Base-by-base conservation (phyloP, 2,329 filamentous ascomycete genomes). In the Colletotrichum zoysiae region DNA sequence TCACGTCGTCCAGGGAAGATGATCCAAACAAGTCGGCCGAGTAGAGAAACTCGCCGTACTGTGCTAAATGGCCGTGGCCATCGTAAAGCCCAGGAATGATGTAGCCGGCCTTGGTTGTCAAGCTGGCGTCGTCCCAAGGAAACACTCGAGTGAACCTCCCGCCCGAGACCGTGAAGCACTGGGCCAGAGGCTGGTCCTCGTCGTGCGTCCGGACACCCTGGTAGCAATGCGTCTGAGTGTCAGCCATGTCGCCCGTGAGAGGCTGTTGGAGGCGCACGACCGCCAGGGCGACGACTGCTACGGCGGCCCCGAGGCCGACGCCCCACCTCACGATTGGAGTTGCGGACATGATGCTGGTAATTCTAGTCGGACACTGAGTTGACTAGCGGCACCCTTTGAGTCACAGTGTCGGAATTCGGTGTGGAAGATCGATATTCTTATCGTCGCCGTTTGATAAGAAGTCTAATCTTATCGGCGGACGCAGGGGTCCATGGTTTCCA, bases 11-110 rank as follows among this genome's bases (percentile, higher is more conserved):
- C 73, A 90, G 82, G 6, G 86, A 87, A n/a, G 80, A 72, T 0
- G 87, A 82, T 0, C 88, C 90, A 75, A 92, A 91, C 3, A 93
- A 80, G 75, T 90, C 86, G 0, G 91, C 90, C 5, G 89, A 91
- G 75, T 91, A 87, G 48, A 93, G 81, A 76, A 91, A 90, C 79
- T 93, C 90, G 62, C 89, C 91, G 77, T 91, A 92, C 75, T 88
- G 86, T 23, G 91, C 78, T 59, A 93, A 81, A 77, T 93, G 91
- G 0, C 90, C 91, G 78, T 93, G 91, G 0, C 90, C 91, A 74
- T 93, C 91, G 88, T 91, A 93, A 1, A 93, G 82, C 0, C 91
- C 91, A 0, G 91, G 91, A 35, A 92, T 87, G 1, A 87, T 90
- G 74, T 88, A 85, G 0, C 89, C 90, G 6, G 79, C 74, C 16